Base-by-base conservation (phyloP, 495 filamentous ascomycete species). In the Neurospora tetraspora region DNA sequence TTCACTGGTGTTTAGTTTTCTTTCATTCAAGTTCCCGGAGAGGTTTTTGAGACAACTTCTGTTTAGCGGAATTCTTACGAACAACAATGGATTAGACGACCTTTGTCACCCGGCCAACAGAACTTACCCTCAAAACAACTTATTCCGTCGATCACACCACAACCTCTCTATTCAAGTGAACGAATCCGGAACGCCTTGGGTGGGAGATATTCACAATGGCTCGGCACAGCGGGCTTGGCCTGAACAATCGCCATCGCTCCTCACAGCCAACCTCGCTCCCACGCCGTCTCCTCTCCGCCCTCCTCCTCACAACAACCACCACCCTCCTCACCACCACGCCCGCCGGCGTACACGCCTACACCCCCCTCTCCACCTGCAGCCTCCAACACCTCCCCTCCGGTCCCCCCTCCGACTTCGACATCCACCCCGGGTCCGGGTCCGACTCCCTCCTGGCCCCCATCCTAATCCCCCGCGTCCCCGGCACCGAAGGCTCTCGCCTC, bases 401-500 rank as follows among this genome's bases (percentile, higher is more conserved):
- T 2, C 88, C 87, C 71, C 74, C 86, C 39, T 18, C 14, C 27
- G 94, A 97, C 83, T 96, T 98, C 80, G 86, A 98, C 80, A 92
- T 95, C 77, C 78, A 90, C 68, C 85, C 83, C 70, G 92, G 93
- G 70, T 82, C 86, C 8, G 78, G 90, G 65, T 86, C 83, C 70
- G 91, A 94, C 71, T 82, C 86, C 6, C 84, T 99, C 27, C 86
- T 98, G n/a, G 85, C 94, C 2, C 96, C 94, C 2, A 95, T 99
- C 74, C 88, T 99, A n/a, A 89, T 88, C 31, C 91, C 95, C 38
- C 92, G 96, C 71, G 94, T 99, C 37, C 90, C 96, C 34, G 96
- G 95, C 27, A 97, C 93, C 5, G 83, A 88, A 3, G 93, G 93
- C 38, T 74, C 75, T 38, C 70, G 71, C 37, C 14, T 27, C 36